phyloP scores from a whole-genome alignment of 495 filamentous ascomycete species.

The Podospora pseudocomata region DNA sequence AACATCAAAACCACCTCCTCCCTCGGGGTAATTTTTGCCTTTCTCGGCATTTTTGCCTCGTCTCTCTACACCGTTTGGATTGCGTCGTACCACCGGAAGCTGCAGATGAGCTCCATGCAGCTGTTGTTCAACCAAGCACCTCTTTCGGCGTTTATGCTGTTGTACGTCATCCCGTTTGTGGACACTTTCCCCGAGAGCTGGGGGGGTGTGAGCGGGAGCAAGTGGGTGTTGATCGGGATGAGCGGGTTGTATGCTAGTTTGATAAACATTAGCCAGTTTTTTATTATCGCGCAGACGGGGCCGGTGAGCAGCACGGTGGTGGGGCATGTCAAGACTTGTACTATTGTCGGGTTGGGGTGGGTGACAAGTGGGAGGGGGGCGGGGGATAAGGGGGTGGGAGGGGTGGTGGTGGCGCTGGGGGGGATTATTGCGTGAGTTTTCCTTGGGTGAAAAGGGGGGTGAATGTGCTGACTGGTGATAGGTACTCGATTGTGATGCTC shows the following conservation, averaged over 20 bases:
- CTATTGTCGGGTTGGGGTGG: constrained; percentile 58
- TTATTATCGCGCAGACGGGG: constrained; percentile 67
- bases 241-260: constrained; percentile 61
- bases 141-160: constrained; percentile 57
- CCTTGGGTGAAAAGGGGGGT: background rate
- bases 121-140: constrained; percentile 70
- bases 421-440: constrained; percentile 50
- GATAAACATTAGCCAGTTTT: constrained; percentile 72
- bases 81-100: constrained; percentile 61
- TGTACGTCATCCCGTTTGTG: constrained; percentile 62
- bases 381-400: constrained; percentile 50
- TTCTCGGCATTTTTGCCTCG: constrained; percentile 60
- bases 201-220: constrained; percentile 44
- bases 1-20: constrained; percentile 48
- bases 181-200: constrained; percentile 57
- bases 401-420: constrained; percentile 52
- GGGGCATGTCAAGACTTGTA: constrained; percentile 62
- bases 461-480: constrained; percentile 22
- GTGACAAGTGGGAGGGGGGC: constrained; percentile 48
- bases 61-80: constrained; percentile 70
- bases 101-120: constrained; percentile 67
- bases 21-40: constrained; percentile 60
- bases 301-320: constrained; percentile 69
- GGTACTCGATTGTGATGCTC: constrained; percentile 54
- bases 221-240: constrained; percentile 55